Conservation (phyloP, 345 rosid species). For the Aurinia saxatilis region DNA sequence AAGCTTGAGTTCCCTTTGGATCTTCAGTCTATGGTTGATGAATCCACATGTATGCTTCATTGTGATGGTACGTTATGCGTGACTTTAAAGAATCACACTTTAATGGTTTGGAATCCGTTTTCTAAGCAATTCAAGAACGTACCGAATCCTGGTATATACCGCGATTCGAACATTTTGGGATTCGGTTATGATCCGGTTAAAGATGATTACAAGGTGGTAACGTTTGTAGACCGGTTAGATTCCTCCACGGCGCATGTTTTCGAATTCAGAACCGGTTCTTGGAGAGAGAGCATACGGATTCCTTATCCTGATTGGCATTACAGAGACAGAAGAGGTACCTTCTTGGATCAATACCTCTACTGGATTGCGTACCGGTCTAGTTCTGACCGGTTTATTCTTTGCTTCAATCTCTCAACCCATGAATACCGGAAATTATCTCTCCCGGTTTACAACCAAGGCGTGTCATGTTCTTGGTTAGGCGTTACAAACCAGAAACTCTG, state of each 20-base stretch:
- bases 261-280: slow-evolving; percentile 12
- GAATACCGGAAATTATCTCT: slow-evolving; percentile 7
- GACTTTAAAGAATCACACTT: slow-evolving; percentile 16
- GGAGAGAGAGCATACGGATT: slow-evolving; percentile 7
- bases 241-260: slow-evolving; percentile 6
- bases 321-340: slow-evolving; percentile 16
- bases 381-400: slow-evolving; percentile 16
- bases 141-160: slow-evolving; percentile 18
- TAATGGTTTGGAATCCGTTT: slow-evolving; percentile 23
- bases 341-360: slow-evolving; percentile 8
- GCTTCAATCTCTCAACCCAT: slow-evolving; percentile 16
- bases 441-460: slow-evolving; percentile 10
- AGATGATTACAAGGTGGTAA: slow-evolving; percentile 21
- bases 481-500: slow-evolving; percentile 10
- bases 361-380: slow-evolving; percentile 27
- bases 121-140: slow-evolving; percentile 17
- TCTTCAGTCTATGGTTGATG: slow-evolving; percentile 14
- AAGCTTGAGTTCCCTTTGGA: slow-evolving; percentile 16
- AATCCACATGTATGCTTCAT: slow-evolving; percentile 18
- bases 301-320: slow-evolving; percentile 24
- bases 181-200: slow-evolving; percentile 20
- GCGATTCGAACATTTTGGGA: slow-evolving; percentile 14
- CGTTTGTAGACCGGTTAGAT: slow-evolving; percentile 13
- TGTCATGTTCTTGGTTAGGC: slow-evolving; percentile 14
- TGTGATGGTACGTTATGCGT: slow-evolving; percentile 27